Base-by-base conservation (phyloP, 2,329 filamentous ascomycete species). In the Aschersonia sp. region DNA sequence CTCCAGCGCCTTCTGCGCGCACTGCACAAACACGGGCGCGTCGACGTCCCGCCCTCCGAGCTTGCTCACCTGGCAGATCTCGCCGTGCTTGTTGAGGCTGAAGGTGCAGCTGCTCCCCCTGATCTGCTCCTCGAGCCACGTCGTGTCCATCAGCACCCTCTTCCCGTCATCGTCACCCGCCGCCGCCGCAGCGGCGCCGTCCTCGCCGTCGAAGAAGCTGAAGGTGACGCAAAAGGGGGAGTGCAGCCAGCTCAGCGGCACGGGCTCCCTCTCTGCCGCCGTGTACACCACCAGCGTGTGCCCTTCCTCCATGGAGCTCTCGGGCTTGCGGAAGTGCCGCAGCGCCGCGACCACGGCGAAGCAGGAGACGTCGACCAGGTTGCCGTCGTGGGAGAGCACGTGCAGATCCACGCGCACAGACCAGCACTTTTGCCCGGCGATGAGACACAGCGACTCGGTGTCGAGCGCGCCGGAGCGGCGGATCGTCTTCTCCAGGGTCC, bases 391-490 rank as follows among this genome's bases (percentile, higher is more conserved):
- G 45, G 87, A 83, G 43, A 97, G 75, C 44, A 97, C 81, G 65
- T 98, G 92, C 29, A 97, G 77, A 62, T 97, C 90, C 22, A 87
- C 89, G 49, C 90, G 81, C 52, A 98, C 75, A 51, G 84, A 84
- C 81, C 92, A 98, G 69, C 86, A 92, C 65, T 94, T 95, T 50
- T 84, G 74, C 6, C 87, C 89, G 9, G 92, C 88, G 31, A 95
- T 74, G 29, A 98, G 86, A 64, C 92, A 98, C 43, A 98, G 76
- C 4, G 89, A 95, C 66, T 98, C 92, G 35, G 89, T 95, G 63
- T 97, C 90, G 41, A 98, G 78, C 6, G 92, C 90, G 55, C 84
- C 84, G 1, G 89, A 95, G 50, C 92, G 83, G 41, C 92, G 88
- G 51, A 97, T 80, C 7, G 92, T 90, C 68, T 95, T 95, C 64